Evolutionary conservation across 2,329 filamentous ascomycete genomes (phyloP).

Genomic region (Penicillium occitanis): DNA sequence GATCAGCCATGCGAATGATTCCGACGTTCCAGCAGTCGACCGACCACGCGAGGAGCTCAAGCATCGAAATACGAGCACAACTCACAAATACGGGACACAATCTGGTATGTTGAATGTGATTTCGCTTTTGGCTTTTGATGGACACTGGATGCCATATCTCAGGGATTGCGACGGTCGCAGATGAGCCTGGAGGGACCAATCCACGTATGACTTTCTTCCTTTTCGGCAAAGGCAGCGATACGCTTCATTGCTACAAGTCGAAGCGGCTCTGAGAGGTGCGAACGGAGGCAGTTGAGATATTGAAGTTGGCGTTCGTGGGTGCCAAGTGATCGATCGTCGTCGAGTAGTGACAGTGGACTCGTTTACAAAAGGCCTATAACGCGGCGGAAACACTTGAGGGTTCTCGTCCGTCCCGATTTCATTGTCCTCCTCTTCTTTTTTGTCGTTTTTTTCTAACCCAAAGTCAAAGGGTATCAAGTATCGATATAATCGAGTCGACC

Average conservation of each 20-base stretch:
- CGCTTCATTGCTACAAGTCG: constrained; percentile 48
- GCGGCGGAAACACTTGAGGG: constrained; percentile 5
- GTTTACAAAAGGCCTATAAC: not conserved
- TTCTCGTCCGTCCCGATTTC: not conserved
- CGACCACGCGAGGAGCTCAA: constrained; percentile 38
- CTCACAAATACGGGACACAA: constrained; percentile 25
- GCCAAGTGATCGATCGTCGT: not conserved
- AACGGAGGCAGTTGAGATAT: constrained; percentile 8
- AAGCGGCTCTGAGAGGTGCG: constrained; percentile 29
- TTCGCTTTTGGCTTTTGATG: not conserved
- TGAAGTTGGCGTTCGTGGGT: constrained; percentile 1
- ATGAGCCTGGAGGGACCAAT: constrained; percentile 43
- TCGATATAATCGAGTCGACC: constrained; percentile 51
- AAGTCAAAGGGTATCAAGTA: constrained; percentile 7
- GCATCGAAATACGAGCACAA: constrained; percentile 42
- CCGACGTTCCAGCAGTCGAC: constrained; percentile 6
- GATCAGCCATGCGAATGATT: not conserved
- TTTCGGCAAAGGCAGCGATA: constrained; percentile 9
- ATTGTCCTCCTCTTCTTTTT: not conserved
- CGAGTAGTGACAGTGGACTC: not conserved
- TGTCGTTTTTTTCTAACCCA: not conserved
- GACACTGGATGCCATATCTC: not conserved
- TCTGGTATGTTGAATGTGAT: constrained; percentile 7
- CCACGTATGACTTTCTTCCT: constrained; percentile 23
- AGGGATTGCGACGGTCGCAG: constrained; percentile 17